Percentiles rank a stretch among this genome's conserved stretches.
phyloP scores from a whole-genome alignment of 305 asterid genomes.

The Fraxinus platypoda region DNA sequence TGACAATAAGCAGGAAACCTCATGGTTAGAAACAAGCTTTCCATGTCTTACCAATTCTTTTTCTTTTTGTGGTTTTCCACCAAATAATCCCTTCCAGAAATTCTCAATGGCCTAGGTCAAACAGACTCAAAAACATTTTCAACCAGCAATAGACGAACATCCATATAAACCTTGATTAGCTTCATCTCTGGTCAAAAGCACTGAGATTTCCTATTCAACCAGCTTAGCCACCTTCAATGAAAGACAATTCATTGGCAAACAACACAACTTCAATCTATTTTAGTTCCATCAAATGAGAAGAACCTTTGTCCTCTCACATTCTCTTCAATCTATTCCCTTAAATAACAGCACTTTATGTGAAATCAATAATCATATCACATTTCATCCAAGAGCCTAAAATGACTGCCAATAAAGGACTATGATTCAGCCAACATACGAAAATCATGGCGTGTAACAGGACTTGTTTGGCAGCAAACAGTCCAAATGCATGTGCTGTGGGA shows the following conservation, averaged over 20 bases:
- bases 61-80: neutral
- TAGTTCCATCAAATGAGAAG: neutral
- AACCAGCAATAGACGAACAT: neutral
- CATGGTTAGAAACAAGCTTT: neutral
- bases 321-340: neutral
- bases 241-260: neutral
- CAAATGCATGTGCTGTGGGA: neutral
- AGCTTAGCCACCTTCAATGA: neutral
- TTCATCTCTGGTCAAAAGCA: neutral
- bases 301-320: neutral
- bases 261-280: neutral
- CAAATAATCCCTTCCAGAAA: neutral
- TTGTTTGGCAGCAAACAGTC: neutral
- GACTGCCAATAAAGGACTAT: neutral
- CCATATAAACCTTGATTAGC: neutral
- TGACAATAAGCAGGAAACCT: slow-evolving; percentile 1
- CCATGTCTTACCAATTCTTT: neutral
- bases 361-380: neutral
- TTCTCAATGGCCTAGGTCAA: neutral
- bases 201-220: neutral
- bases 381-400: neutral
- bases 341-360: neutral
- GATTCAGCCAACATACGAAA: neutral
- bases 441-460: neutral
- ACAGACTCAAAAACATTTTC: neutral